A percentile compares a stretch with the other conserved stretches of the same genome.
Conservation (phyloP, 2,329 filamentous ascomycete genomes). For the Epichloe amarillans region DNA sequence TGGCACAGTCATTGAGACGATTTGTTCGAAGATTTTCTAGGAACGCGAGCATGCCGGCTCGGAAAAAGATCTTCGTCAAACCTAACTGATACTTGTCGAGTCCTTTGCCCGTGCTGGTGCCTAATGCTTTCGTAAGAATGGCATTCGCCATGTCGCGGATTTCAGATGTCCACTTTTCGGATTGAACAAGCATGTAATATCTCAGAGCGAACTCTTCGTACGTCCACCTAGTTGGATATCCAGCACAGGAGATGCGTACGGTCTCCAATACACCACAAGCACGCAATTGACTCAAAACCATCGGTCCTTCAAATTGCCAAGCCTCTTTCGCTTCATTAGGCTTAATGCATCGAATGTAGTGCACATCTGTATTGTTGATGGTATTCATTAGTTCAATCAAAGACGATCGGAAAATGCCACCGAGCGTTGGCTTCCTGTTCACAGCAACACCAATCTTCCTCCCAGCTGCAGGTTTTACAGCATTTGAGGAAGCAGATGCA, state of each 20-base stretch:
- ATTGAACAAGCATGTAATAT: slow-evolving; percentile 96
- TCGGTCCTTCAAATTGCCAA: slow-evolving; percentile 97
- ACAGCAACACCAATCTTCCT: slow-evolving; percentile 84
- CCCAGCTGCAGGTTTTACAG: slow-evolving; percentile 68
- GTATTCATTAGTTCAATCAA: slow-evolving; percentile 96
- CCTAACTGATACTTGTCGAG: slow-evolving; percentile 94
- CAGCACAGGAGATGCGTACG: slow-evolving; percentile 91
- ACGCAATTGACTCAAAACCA: slow-evolving; percentile 93
- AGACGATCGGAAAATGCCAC: slow-evolving; percentile 97
- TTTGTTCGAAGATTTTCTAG: slow-evolving; percentile 86
- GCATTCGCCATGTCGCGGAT: slow-evolving; percentile 89
- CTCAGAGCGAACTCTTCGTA: slow-evolving; percentile 96
- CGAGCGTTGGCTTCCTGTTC: slow-evolving; percentile 90
- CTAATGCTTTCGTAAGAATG: slow-evolving; percentile 79
- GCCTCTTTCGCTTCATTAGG: slow-evolving; percentile 93
- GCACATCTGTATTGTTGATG: slow-evolving; percentile 94
- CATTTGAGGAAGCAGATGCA: slow-evolving; percentile 47
- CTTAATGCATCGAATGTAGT: slow-evolving; percentile 98
- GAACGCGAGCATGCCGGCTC: slow-evolving; percentile 96
- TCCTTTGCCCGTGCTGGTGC: slow-evolving; percentile 58
- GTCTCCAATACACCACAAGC: slow-evolving; percentile 98
- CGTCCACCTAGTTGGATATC: slow-evolving; percentile 95
- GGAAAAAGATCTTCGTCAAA: slow-evolving; percentile 98
- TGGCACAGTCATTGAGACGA: slow-evolving; percentile 82
- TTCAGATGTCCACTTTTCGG: slow-evolving; percentile 79